Conservation (phyloP, 1,284 basidiomycete genomes). For the Hemileia vastatrix region DNA sequence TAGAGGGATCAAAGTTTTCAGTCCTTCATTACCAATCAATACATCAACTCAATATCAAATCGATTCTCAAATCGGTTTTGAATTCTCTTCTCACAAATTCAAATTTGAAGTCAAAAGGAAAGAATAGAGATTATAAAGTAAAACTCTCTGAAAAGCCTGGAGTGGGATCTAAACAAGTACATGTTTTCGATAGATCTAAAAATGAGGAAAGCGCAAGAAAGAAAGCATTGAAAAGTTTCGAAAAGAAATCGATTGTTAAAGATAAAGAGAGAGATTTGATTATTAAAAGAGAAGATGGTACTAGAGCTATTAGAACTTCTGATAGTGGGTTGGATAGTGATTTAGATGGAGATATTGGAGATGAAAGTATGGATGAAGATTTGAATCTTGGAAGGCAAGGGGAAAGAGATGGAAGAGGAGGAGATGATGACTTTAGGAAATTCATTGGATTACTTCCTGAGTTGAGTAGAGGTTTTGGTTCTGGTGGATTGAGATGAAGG, state of each 20-base stretch:
- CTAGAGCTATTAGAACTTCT: too few species aligned
- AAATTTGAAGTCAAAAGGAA: background rate
- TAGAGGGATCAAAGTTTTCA: conserved; percentile 36
- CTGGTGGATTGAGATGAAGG: too few species aligned
- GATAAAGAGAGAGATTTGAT: background rate
- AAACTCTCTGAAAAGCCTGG: background rate
- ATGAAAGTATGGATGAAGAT: too few species aligned
- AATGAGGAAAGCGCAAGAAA: background rate
- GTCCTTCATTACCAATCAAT: conserved; percentile 22
- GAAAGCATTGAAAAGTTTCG: background rate
- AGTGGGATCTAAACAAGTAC: background rate
- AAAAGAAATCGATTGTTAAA: background rate
- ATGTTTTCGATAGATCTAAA: too few species aligned
- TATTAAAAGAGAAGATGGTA: too few species aligned
- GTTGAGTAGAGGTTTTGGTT: too few species aligned
- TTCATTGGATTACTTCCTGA: too few species aligned
- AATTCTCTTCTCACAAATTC: background rate
- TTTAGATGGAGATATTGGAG: too few species aligned
- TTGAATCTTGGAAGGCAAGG: too few species aligned
- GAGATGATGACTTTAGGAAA: too few species aligned
- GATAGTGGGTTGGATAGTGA: too few species aligned
- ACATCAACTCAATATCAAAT: background rate
- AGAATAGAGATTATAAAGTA: background rate
- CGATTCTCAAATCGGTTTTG: background rate
- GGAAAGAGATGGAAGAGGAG: too few species aligned